Evolutionary conservation across 2,329 filamentous ascomycete genomes (phyloP), one percentile per base, ranked within the genome.

Genomic region (Pseudogymnoascus sp.): DNA sequence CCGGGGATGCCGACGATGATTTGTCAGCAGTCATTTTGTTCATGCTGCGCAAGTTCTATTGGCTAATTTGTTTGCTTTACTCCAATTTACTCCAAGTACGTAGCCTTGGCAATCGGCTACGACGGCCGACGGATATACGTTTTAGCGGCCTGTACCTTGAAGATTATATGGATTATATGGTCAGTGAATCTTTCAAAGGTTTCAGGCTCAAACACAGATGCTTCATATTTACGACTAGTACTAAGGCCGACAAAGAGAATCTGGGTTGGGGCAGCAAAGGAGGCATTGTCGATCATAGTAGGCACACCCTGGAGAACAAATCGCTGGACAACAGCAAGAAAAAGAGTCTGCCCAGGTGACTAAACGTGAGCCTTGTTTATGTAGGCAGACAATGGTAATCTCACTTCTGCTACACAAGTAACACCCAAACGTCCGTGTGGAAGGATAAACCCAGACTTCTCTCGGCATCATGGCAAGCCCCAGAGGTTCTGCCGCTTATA

Each of bases 401-500:
- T 56, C 28, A 56, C 50, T 35, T 33, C 50, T 35, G 50, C n/a
- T 56, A 56, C 26, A 56, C 50, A 56, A 56, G 50, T 56, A n/a
- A 56, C 28, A 56, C 28, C 11, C n/a, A 35, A 33, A 19, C 28
- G 16, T 56, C 28, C 28, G 50, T 35, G 50, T 56, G 50, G 50
- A 33, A 56, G 50, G 24, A 56, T 56, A 56, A 56, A 12, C 33
- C 11, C 11, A 24, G 59, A 38, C 22, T 38, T 26, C 63, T 70
- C 61, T 22, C 50, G 11, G 50, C 50, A 35, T 35, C 53, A 88
- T 88, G 85, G 78, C 82, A 28, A 75, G 81, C 66, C 85, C 84
- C 61, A 83, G 80, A 69, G 90, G 88, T 65, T 84, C 83, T 66
- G 87, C 89, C 61, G 81, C 87, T 64, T 98, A 95, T 82, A 98